Conservation (phyloP, 257 asterid genomes). For the Fraxinus americana region DNA sequence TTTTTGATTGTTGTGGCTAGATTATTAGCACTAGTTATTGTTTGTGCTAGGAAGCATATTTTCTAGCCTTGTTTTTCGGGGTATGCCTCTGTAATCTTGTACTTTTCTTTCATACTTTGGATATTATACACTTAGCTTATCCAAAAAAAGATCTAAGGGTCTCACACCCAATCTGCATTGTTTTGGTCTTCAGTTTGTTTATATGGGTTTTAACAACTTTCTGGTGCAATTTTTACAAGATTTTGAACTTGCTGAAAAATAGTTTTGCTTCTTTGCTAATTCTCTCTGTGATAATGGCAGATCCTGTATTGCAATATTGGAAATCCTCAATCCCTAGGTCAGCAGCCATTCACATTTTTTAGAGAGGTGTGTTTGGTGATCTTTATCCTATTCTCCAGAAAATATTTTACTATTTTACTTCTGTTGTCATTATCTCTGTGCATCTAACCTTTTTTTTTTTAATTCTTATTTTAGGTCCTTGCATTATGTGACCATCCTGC, state of each 20-base stretch:
- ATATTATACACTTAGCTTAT: no score
- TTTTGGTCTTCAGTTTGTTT: background rate
- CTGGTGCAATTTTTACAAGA: background rate
- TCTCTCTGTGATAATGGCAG: constrained; percentile 41
- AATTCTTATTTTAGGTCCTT: constrained; percentile 64
- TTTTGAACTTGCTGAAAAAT: background rate
- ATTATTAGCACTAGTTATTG: no score
- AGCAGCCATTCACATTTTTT: constrained; percentile 95
- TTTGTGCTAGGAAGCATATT: no score
- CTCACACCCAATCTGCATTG: background rate
- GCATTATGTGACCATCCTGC: constrained; percentile 92
- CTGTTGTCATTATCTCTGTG: background rate
- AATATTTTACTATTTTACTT: background rate
- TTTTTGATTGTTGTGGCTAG: no score
- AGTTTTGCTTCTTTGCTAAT: constrained; percentile 12
- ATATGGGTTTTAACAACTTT: background rate
- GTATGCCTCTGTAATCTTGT: no score
- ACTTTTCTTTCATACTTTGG: no score
- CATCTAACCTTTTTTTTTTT: constrained; percentile 3
- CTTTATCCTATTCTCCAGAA: background rate
- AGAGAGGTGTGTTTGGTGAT: constrained; percentile 71
- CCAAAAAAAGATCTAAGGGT: background rate
- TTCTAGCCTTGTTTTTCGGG: no score
- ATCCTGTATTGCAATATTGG: constrained; percentile 91
- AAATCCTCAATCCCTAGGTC: constrained; percentile 93